Evolutionary conservation across 1,139 yeast species (phyloP).

Genomic region (Geotrichum fermentans): DNA sequence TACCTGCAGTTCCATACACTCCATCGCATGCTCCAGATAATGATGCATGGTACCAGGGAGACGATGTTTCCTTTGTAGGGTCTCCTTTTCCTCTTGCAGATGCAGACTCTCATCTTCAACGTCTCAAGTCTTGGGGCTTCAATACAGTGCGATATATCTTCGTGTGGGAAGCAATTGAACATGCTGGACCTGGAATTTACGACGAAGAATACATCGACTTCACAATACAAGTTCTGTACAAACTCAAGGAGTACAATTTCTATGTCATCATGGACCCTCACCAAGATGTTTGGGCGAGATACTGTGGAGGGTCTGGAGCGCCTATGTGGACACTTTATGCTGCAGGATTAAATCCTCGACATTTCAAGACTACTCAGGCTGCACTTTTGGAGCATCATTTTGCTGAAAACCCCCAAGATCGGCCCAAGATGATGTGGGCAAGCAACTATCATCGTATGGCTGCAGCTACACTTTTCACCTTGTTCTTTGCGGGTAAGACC

Average conservation of each 20-base stretch:
- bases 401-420: constrained; percentile 41
- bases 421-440: constrained; percentile 75
- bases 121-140: constrained; percentile 75
- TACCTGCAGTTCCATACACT: constrained; percentile 52
- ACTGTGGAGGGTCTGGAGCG: constrained; percentile 86
- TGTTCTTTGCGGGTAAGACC: constrained; percentile 70
- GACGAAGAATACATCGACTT: constrained; percentile 75
- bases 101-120: constrained; percentile 58
- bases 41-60: constrained; percentile 59
- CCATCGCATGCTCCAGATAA: constrained; percentile 42
- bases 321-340: constrained; percentile 88
- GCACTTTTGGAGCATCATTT: constrained; percentile 59
- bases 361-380: constrained; percentile 63
- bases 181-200: constrained; percentile 76
- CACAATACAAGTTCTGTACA: constrained; percentile 55
- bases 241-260: constrained; percentile 59
- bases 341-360: constrained; percentile 71
- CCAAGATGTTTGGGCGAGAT: constrained; percentile 90
- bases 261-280: constrained; percentile 82
- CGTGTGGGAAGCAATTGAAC: constrained; percentile 92
- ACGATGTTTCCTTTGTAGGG: constrained; percentile 68
- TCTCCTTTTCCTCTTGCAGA: constrained; percentile 73
- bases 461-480: constrained; percentile 73
- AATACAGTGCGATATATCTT: constrained; percentile 68
- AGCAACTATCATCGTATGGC: constrained; percentile 76